Evolutionary conservation across 2,329 filamentous ascomycete species (phyloP).

Genomic region (Capronia americana): DNA sequence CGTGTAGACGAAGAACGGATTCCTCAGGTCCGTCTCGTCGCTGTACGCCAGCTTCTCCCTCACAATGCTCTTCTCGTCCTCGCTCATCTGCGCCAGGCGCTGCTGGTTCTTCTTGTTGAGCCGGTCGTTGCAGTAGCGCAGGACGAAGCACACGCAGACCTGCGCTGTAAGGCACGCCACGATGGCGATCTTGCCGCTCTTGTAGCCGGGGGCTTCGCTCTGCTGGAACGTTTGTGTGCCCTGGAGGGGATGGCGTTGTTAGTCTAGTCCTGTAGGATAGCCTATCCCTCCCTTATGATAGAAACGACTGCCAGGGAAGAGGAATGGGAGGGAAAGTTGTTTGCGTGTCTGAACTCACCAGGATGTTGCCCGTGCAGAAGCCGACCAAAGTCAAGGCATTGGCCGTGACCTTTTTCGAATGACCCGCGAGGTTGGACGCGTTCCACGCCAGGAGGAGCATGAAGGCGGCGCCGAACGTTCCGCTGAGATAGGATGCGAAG

Average conservation of each 20-base stretch:
- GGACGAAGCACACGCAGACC: slow-evolving; percentile 42
- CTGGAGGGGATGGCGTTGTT: neutral
- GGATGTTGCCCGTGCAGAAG: slow-evolving; percentile 53
- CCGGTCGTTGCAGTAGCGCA: slow-evolving; percentile 43
- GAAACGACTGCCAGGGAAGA: neutral
- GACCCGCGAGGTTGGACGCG: slow-evolving; percentile 55
- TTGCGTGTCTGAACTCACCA: slow-evolving; percentile 30
- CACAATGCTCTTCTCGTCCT: slow-evolving; percentile 39
- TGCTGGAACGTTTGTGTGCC: slow-evolving; percentile 53
- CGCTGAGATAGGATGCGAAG: slow-evolving; percentile 54
- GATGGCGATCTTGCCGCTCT: slow-evolving; percentile 44
- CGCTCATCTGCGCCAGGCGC: slow-evolving; percentile 41
- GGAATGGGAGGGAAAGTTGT: no score
- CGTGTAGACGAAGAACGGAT: slow-evolving; percentile 44
- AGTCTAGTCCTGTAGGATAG: neutral
- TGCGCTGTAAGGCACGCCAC: slow-evolving; percentile 10
- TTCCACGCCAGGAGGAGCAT: slow-evolving; percentile 56
- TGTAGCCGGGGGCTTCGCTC: slow-evolving; percentile 51
- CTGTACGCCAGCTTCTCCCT: slow-evolving; percentile 42
- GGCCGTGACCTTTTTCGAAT: slow-evolving; percentile 52
- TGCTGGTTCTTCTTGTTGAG: slow-evolving; percentile 43
- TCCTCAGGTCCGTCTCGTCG: slow-evolving; percentile 42
- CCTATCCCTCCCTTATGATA: neutral
- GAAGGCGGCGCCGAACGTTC: slow-evolving; percentile 52
- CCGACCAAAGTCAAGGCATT: slow-evolving; percentile 51